These are phyloP conservation scores for Penicillium sp. DNA, from an alignment of 2,329 filamentous ascomycete species.

Conservation along the genomic window DNA sequence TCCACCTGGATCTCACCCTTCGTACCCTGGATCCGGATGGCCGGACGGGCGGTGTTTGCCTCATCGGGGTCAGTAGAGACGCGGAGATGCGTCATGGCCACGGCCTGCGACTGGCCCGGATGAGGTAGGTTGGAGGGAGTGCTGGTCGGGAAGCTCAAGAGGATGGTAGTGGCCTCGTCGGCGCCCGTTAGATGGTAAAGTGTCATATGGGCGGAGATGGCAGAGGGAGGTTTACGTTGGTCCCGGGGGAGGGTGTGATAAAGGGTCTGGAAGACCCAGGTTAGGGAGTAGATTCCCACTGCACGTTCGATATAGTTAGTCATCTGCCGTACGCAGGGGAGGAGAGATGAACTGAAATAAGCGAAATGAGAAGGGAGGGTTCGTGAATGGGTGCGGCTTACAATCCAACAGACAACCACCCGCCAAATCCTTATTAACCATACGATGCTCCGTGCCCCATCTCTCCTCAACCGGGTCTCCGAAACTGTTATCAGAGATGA, in stretches of 20 bases:
- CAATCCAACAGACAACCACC: conserved; percentile 72
- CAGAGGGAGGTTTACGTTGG: conserved; percentile 56
- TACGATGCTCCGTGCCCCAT: conserved; percentile 57
- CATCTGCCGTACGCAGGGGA: no score
- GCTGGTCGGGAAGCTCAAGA: conserved; percentile 62
- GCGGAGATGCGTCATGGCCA: conserved; percentile 60
- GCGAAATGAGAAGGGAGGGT: no score
- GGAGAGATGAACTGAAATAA: not conserved
- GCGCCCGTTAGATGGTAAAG: conserved; percentile 64
- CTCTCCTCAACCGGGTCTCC: conserved; percentile 53
- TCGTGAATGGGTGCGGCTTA: no score
- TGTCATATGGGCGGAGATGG: conserved; percentile 59
- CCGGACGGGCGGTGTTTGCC: conserved; percentile 52
- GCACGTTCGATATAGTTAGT: not conserved
- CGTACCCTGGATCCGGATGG: conserved; percentile 71
- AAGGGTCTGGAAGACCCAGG: conserved; percentile 82
- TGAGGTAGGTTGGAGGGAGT: conserved; percentile 35
- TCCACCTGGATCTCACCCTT: conserved; percentile 74
- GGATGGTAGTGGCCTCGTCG: conserved; percentile 67
- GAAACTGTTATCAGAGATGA: conserved; percentile 55
- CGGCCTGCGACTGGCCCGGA: conserved; percentile 54
- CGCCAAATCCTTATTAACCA: conserved; percentile 74
- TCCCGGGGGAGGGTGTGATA: conserved; percentile 64
- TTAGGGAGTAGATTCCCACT: conserved; percentile 77
- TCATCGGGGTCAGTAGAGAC: conserved; percentile 55